Evolutionary conservation across 2,329 filamentous ascomycete species (phyloP), one percentile per base, ranked within the genome.

Genomic region (Scytalidium sp.): DNA sequence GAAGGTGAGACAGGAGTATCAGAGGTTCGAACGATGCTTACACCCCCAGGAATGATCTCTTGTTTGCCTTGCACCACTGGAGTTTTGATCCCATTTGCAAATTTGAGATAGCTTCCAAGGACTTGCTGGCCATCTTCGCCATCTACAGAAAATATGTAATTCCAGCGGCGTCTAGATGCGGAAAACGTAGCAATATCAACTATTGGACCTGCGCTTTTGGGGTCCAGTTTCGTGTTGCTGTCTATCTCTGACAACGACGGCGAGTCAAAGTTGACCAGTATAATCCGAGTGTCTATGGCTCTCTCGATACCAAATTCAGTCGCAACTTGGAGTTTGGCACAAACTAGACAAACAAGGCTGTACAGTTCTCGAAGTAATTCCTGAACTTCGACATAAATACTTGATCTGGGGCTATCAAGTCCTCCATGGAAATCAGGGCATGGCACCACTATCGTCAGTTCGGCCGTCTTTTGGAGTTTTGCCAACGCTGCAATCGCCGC

Each of bases 361-460:
- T 97, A 97, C 20, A 95, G 65, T 21, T 81, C 80, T 2, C 88
- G 87, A 19, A 97, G 70, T 4, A 93, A 74, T n/a, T 78, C 75
- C 67, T 96, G 90, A 0, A 84, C 79, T n/a, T 77, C 70, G 27
- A 75, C 64, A 78, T 91, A 96, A n/a, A 65, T 50, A 21, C 60
- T 42, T 17, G 80, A 72, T 42, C 80, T 71, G 20, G 78, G 73
- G 58, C 79, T 76, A 42, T 79, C 74, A 23, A 70, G 68, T 19
- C 71, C 69, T 20, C 73, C 70, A 25, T 70, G 69, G 19, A 79
- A 76, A 43, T 75, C 70, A 11, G 91, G 75, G 46, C 86, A 73
- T 2, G 85, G 81, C 43, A 80, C 79, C 2, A 80, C 78, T 32
- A 95, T 66, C 27, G 56, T 47, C 6, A 66, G 56, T 44, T 56